Conservation (phyloP, 2,329 filamentous ascomycete species). For the Ilyonectria destructans region DNA sequence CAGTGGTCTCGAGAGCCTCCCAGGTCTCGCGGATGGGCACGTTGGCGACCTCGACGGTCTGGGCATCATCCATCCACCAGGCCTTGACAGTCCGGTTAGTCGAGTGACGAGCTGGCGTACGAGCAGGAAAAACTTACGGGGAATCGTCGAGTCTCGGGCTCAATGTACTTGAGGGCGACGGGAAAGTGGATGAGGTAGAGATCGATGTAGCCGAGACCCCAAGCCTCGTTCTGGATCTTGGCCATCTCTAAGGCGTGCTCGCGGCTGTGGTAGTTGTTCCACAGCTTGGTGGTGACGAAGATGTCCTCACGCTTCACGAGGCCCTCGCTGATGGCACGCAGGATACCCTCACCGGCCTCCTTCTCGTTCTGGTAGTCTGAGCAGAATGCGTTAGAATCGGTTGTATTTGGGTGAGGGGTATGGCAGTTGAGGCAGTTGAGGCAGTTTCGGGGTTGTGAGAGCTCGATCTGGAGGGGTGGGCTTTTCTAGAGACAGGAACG, state of each 20-base stretch:
- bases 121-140: conserved; percentile 47
- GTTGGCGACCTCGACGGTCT: conserved; percentile 70
- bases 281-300: conserved; percentile 92
- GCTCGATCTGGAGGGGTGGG: not conserved
- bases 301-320: conserved; percentile 82
- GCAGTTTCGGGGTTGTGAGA: not conserved
- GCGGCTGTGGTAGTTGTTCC: conserved; percentile 89
- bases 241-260: conserved; percentile 82
- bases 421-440: not conserved
- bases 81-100: conserved; percentile 31
- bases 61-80: conserved; percentile 58
- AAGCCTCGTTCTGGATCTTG: conserved; percentile 83
- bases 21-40: conserved; percentile 85
- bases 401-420: not conserved
- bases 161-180: conserved; percentile 61
- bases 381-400: not conserved
- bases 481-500: conserved; percentile 7
- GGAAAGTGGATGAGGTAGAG: conserved; percentile 85
- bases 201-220: conserved; percentile 89
- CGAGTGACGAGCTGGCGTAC: not conserved
- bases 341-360: conserved; percentile 77
- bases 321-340: conserved; percentile 68
- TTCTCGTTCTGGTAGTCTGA: conserved; percentile 76
- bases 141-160: conserved; percentile 58
- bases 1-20: conserved; percentile 82